Conservation (phyloP, 768 basidiomycete genomes). For the Hericium alpestre region DNA sequence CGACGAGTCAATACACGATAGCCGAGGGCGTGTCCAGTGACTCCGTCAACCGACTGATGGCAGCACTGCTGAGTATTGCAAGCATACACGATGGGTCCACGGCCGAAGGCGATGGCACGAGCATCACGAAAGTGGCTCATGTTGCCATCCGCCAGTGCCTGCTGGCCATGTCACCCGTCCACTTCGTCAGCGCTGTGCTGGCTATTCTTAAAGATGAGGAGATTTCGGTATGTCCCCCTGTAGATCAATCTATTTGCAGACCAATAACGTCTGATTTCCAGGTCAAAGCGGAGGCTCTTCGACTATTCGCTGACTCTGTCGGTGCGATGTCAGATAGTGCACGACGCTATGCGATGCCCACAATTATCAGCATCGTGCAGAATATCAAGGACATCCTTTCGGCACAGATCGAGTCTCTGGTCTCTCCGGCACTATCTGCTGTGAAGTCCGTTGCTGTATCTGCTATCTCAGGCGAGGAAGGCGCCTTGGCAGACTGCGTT, state of each 20-base stretch:
- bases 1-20: slow-evolving; percentile 15
- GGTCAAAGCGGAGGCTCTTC: slow-evolving; percentile 61
- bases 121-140: slow-evolving; percentile 9
- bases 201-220: slow-evolving; percentile 33
- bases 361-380: slow-evolving; percentile 42
- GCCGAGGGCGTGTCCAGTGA: slow-evolving; percentile 9
- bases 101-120: slow-evolving; percentile 16
- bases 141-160: slow-evolving; percentile 23
- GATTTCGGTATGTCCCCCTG: slow-evolving; percentile 15
- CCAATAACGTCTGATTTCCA: slow-evolving; percentile 22
- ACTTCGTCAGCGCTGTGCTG: slow-evolving; percentile 52
- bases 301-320: slow-evolving; percentile 58
- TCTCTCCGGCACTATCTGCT: slow-evolving; percentile 43
- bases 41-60: slow-evolving; percentile 33
- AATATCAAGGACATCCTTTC: slow-evolving; percentile 40
- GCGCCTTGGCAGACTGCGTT: slow-evolving; percentile 44
- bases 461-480: slow-evolving; percentile 56
- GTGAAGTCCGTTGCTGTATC: slow-evolving; percentile 51
- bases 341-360: slow-evolving; percentile 40
- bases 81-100: slow-evolving; percentile 22
- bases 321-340: slow-evolving; percentile 44
- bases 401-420: slow-evolving; percentile 28
- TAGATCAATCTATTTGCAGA: slow-evolving; percentile 42
- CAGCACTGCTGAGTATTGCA: slow-evolving; percentile 38
- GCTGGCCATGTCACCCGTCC: slow-evolving; percentile 53